Evolutionary conservation across 1,284 basidiomycete species (phyloP), one percentile per base, ranked within the genome.

Genomic region (Leccinum subrobustum): DNA sequence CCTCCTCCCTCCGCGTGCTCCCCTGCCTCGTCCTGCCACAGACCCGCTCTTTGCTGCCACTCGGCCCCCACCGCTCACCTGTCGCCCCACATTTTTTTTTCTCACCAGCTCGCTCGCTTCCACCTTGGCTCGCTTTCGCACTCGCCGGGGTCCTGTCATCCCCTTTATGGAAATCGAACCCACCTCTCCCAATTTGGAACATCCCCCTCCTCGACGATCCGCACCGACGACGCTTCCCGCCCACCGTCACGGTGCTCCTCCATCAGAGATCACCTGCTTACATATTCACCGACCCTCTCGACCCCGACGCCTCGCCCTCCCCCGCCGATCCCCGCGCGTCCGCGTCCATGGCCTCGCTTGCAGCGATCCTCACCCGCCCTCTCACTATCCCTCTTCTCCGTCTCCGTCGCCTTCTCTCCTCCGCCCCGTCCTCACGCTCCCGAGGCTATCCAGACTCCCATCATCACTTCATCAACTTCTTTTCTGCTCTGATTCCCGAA

Each of bases 111-210:
- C 71, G 60, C 50, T 52, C 59, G 60, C 69, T 72, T 72, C 68
- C 58, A 4, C 56, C 65, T 59, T 73, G 73, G 72, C 59, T 71
- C 72, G 29, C 61, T 70, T 73, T 68, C 2, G 52, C 70, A 20
- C 67, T 75, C 56, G 25, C 64, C 59, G 71, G 71, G 71, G 74
- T 76, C 74, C 68, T 59, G 51, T 56, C 57, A 25, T 47, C 16
- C 73, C 54, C 44, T 47, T 8, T 63, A 51, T 68, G 60, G 73
- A 65, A 63, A 72, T 68, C 62, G 63, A 64, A 70, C 60, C n/a
- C 56, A 29, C 23, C 2, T 47, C 33, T 29, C 62, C 61, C 60
- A 50, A 61, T 73, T 47, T 60, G 59, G 70, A 27, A 56, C 8
- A 1, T 42, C n/a, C 18, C 39, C 58, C 54, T 60, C 66, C 58